Conservation (phyloP, 805 yeast species). For the Schwanniomyces yamadae region DNA sequence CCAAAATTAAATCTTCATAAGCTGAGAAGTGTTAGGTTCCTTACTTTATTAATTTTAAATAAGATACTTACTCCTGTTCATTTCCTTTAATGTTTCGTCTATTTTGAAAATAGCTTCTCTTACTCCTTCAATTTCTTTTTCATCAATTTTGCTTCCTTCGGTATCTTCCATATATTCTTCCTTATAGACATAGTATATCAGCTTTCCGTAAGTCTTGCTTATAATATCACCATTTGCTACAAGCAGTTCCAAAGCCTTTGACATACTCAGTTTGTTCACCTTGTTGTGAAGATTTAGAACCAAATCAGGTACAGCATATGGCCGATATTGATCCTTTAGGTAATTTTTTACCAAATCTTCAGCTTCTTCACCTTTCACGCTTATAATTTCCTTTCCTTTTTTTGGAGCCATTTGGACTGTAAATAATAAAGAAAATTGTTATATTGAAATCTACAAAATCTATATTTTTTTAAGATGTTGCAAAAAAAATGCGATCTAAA, state of each 20-base stretch:
- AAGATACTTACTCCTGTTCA: slow-evolving; percentile 4
- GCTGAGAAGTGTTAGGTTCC: slow-evolving; percentile 4
- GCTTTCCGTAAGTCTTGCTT: slow-evolving; percentile 45
- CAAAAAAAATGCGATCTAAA: slow-evolving; percentile 10
- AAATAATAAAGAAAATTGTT: not conserved
- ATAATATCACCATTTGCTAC: slow-evolving; percentile 30
- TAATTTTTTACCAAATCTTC: slow-evolving; percentile 36
- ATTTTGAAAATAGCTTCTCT: not conserved
- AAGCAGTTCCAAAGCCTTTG: slow-evolving; percentile 37
- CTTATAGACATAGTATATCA: slow-evolving; percentile 41
- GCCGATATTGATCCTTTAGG: slow-evolving; percentile 44
- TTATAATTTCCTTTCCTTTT: not conserved
- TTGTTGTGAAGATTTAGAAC: slow-evolving; percentile 44
- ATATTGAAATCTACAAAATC: not conserved
- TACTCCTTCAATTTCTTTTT: slow-evolving; percentile 6
- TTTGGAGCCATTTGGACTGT: slow-evolving; percentile 3
- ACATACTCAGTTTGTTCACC: slow-evolving; percentile 31
- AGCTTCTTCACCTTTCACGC: slow-evolving; percentile 17
- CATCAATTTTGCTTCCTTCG: not conserved
- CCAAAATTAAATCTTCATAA: not conserved
- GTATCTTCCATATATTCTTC: slow-evolving; percentile 18
- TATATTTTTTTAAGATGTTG: not conserved
- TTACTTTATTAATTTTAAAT: not conserved
- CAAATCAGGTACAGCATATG: slow-evolving; percentile 48
- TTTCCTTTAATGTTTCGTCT: not conserved